phyloP scores from a whole-genome alignment of 805 yeast species.

The Zygotorulaspora florentina region DNA sequence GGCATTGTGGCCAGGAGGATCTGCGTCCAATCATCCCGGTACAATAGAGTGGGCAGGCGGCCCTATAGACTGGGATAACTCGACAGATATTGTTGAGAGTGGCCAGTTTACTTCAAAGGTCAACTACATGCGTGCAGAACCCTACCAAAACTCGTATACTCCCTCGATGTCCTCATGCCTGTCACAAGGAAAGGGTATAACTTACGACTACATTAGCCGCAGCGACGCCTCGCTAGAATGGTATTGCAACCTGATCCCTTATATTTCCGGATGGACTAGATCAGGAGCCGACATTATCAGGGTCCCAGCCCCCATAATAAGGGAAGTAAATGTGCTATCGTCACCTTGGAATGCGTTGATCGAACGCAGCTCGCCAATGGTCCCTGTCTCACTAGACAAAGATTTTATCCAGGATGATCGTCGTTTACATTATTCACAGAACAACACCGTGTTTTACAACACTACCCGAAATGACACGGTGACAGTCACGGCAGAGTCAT shows the following conservation, averaged over 20 bases:
- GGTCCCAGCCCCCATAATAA: constrained; percentile 2
- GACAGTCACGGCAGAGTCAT: constrained; percentile 1
- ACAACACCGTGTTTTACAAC: constrained; percentile 9
- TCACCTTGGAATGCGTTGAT: too few relatives aligned
- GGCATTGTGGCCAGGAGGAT: constrained; percentile 79
- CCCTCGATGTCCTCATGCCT: constrained; percentile 14
- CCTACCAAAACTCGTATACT: constrained; percentile 45
- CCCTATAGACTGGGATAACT: constrained; percentile 67
- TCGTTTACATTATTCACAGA: constrained; percentile 2
- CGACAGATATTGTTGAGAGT: constrained; percentile 61
- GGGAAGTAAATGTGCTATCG: background rate
- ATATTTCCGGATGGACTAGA: constrained; percentile 8
- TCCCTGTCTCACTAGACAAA: constrained; percentile 4
- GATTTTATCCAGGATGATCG: constrained; percentile 10
- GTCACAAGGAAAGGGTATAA: constrained; percentile 3
- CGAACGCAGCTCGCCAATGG: background rate
- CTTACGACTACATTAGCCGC: constrained; percentile 10
- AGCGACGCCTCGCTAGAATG: constrained; percentile 14
- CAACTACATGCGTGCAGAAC: constrained; percentile 51
- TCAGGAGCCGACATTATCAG: constrained; percentile 11
- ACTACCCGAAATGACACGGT: background rate
- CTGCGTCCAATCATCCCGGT: constrained; percentile 48
- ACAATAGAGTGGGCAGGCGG: constrained; percentile 91
- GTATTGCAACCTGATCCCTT: constrained; percentile 21
- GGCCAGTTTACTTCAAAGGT: constrained; percentile 75